Percentiles rank a stretch among this genome's conserved stretches.
These are phyloP conservation scores for Knoxdaviesia proteae DNA, from an alignment of 2,329 filamentous ascomycete genomes.

Conservation along the genomic window DNA sequence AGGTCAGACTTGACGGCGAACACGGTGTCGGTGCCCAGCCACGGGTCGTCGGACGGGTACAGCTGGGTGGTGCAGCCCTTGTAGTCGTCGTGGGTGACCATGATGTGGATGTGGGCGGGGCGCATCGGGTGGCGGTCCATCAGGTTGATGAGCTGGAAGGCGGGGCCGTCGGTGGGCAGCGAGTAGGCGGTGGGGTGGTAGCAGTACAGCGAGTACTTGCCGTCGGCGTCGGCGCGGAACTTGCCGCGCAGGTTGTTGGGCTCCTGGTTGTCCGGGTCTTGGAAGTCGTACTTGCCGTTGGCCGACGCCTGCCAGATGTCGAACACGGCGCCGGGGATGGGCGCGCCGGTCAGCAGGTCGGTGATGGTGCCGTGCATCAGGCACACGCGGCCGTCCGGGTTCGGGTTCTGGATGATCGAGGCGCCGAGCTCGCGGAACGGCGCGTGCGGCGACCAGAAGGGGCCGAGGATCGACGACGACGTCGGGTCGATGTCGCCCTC, in stretches of 20 bases:
- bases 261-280: slow-evolving; percentile 49
- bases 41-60: slow-evolving; percentile 47
- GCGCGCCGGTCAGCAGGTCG: slow-evolving; percentile 43
- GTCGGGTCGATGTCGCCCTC: slow-evolving; percentile 42
- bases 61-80: slow-evolving; percentile 57
- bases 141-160: slow-evolving; percentile 18
- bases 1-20: slow-evolving; percentile 33
- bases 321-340: slow-evolving; percentile 46
- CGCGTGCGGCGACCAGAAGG: slow-evolving; percentile 58
- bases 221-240: slow-evolving; percentile 49
- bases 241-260: slow-evolving; percentile 61
- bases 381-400: slow-evolving; percentile 35
- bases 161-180: slow-evolving; percentile 40
- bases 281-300: slow-evolving; percentile 60
- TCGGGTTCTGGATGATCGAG: slow-evolving; percentile 42
- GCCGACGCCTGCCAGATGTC: slow-evolving; percentile 62
- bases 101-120: slow-evolving; percentile 29
- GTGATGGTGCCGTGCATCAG: slow-evolving; percentile 50
- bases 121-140: slow-evolving; percentile 28
- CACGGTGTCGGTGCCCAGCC: slow-evolving; percentile 27
- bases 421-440: slow-evolving; percentile 49
- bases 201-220: slow-evolving; percentile 56
- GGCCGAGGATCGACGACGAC: slow-evolving; percentile 57
- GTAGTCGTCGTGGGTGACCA: slow-evolving; percentile 40
- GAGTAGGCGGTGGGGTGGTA: slow-evolving; percentile 55